Conservation (phyloP, 306 rosid genomes). For the Casuarina equisetifolia region DNA sequence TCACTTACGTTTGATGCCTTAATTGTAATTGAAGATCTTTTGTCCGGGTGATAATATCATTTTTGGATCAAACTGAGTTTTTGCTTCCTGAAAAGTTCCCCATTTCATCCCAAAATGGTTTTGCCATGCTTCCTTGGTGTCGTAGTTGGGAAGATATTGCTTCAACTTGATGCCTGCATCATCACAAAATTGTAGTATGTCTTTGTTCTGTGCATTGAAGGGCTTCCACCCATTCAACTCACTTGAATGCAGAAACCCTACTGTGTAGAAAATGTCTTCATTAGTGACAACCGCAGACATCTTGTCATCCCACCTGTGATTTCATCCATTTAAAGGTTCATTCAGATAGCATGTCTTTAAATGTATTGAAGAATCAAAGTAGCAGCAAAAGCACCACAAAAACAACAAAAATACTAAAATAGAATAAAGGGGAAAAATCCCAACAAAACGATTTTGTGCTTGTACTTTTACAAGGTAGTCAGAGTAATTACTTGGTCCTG, state of each 20-base stretch:
- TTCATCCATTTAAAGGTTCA: not conserved
- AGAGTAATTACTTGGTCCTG: conserved; percentile 67
- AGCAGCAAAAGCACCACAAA: no score
- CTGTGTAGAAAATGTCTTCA: conserved; percentile 75
- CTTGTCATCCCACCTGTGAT: conserved; percentile 74
- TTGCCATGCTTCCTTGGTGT: conserved; percentile 57
- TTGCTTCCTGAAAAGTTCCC: conserved; percentile 54
- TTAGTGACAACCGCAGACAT: conserved; percentile 69
- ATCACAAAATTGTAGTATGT: conserved; percentile 59
- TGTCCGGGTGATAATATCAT: conserved; percentile 87
- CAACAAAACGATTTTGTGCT: no score
- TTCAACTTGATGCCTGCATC: conserved; percentile 56
- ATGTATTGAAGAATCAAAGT: no score
- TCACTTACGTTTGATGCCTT: not conserved
- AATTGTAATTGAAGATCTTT: conserved; percentile 50
- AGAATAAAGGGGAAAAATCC: no score
- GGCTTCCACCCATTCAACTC: conserved; percentile 67
- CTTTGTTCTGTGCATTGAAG: conserved; percentile 63
- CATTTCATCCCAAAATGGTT: conserved; percentile 79
- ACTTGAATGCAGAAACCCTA: conserved; percentile 73
- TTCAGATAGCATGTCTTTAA: no score
- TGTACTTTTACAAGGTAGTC: no score
- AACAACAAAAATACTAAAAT: no score
- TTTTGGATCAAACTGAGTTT: conserved; percentile 73
- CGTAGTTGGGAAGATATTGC: conserved; percentile 72